Conservation (phyloP, 2,329 filamentous ascomycete genomes). For the Colletotrichum graminicola region DNA sequence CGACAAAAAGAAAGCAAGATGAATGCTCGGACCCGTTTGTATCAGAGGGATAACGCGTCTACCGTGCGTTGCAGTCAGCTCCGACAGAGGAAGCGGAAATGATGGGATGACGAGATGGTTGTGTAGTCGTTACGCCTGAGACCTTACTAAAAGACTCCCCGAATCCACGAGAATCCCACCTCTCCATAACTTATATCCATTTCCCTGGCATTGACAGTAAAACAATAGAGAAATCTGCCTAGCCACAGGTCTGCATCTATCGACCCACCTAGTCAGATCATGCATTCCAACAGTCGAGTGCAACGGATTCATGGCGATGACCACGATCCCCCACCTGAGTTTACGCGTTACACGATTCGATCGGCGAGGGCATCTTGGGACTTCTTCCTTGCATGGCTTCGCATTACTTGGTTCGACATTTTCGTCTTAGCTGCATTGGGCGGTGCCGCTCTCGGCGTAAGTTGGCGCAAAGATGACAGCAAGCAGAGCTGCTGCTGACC, state of each 20-base stretch:
- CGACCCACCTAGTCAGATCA: neutral
- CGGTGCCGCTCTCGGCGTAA: slow-evolving; percentile 49
- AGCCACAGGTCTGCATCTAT: neutral
- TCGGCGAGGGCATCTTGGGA: slow-evolving; percentile 8
- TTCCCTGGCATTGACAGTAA: too few species aligned
- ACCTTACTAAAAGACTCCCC: neutral
- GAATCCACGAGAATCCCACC: neutral
- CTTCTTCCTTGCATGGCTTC: slow-evolving; percentile 60
- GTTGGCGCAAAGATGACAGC: slow-evolving; percentile 7
- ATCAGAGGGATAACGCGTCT: slow-evolving; percentile 2
- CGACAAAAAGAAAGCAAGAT: neutral
- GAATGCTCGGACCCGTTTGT: neutral
- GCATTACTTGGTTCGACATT: slow-evolving; percentile 69
- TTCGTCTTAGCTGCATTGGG: slow-evolving; percentile 70
- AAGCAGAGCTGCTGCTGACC: slow-evolving; percentile 47
- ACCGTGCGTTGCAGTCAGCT: slow-evolving; percentile 8
- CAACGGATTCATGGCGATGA: slow-evolving; percentile 1
- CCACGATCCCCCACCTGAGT: slow-evolving; percentile 11
- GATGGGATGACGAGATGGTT: neutral
- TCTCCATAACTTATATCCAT: neutral
- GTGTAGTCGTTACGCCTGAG: neutral
- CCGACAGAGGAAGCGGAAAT: neutral
- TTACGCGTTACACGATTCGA: slow-evolving; percentile 30
- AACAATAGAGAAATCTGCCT: neutral
- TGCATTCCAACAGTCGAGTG: slow-evolving; percentile 1